Evolutionary conservation across 129 eudicot genomes (phyloP), one percentile per base, ranked within the genome.

Genomic region (Lonicera japonica): DNA sequence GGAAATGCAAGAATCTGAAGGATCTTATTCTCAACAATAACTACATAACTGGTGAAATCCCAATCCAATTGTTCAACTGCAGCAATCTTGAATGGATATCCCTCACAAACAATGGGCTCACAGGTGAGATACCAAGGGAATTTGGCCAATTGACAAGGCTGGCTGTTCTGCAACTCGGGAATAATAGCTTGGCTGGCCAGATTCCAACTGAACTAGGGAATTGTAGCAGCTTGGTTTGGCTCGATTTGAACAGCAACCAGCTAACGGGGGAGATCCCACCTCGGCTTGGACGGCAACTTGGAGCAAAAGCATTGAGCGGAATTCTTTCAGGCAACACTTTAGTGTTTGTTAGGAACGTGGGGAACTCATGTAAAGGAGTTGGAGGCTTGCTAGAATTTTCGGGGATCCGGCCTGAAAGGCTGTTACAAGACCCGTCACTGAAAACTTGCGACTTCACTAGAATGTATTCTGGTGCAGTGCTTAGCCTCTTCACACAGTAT

Each of bases 361-460:
- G 97, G 5, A 91, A 91, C 63, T 83, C 97, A 3, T 84, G 97
- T 67, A 84, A 86, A 78, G 95, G 97, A 50, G 83, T 91, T 2
- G 97, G 97, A 0, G 95, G 97, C 19, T 80, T 91, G 41, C 82
- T 91, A 3, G 97, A 91, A 56, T 91, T 91, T 54, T 76, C 94
- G 1, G 97, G 95, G 24, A 87, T 91, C 17, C 78, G 95, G 7
- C 95, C 97, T 4, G 97, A 91, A 65, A 84, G 97, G 68, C 64
- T 91, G 25, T 52, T 73, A 40, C 95, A 91, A 53, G 94, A 87
- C 50, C 97, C 97, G 0, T 74, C 94, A 0, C 58, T 91, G 66
- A 87, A 73, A 62, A 91, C 79, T 25, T 91, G 97, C 58, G 97
- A 91, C 68, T 76, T 91, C 66, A 87, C 90, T 18, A 65, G 95